Evolutionary conservation across 306 rosid genomes (phyloP).

Genomic region (Vachellia collinsii): DNA sequence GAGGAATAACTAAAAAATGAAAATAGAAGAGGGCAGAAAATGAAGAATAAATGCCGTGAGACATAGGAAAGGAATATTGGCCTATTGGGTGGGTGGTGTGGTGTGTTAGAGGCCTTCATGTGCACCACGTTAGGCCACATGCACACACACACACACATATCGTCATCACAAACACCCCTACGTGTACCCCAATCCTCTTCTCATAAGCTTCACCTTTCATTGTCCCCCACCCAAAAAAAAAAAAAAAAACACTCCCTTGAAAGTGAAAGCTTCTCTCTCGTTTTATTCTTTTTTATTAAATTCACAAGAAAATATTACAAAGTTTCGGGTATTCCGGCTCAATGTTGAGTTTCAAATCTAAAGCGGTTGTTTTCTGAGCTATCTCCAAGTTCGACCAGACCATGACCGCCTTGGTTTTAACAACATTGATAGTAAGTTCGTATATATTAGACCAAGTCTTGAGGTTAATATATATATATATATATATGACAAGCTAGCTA

Average conservation of each 20-base stretch:
- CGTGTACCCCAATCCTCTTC: slow-evolving; percentile 40
- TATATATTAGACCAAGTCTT: no score
- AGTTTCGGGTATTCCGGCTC: no score
- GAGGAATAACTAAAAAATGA: neutral
- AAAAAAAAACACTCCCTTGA: neutral
- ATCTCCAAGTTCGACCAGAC: no score
- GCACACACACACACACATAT: neutral
- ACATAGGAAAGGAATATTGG: neutral
- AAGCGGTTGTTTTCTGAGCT: no score
- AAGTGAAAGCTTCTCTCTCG: neutral
- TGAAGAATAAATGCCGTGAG: no score
- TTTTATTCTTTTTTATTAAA: no score
- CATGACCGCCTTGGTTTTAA: no score
- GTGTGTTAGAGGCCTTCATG: slow-evolving; percentile 39
- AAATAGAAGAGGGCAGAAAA: neutral
- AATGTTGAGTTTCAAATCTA: no score
- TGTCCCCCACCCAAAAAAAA: slow-evolving; percentile 18
- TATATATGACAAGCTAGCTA: no score
- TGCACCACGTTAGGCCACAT: slow-evolving; percentile 55
- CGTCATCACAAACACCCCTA: neutral
- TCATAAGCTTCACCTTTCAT: slow-evolving; percentile 53
- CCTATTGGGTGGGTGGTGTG: neutral
- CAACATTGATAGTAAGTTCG: no score
- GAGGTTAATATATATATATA: no score
- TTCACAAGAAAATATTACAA: no score